phyloP scores from a whole-genome alignment of 2,329 filamentous ascomycete species.

The Aspergillus piperis region DNA sequence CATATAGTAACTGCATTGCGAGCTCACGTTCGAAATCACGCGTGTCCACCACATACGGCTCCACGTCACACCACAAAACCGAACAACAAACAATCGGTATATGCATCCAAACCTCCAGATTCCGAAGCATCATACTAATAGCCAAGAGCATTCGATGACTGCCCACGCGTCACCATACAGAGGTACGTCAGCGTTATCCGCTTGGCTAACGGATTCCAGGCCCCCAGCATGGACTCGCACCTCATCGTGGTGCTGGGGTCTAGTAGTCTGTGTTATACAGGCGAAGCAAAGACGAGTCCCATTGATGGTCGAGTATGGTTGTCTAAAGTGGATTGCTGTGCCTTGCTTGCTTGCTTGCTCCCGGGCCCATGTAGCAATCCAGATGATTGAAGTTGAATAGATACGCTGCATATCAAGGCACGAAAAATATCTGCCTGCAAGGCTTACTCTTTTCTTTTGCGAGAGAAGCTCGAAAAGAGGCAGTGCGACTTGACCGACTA shows the following conservation, averaged over 20 bases:
- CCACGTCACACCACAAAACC: not conserved
- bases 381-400: not conserved
- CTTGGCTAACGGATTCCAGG: not conserved
- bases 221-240: constrained; percentile 6
- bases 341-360: not conserved
- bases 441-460: not conserved
- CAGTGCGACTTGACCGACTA: not conserved
- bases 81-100: not conserved
- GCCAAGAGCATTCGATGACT: not conserved
- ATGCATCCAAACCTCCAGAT: not conserved
- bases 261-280: not conserved
- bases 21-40: no score
- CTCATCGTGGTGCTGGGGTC: constrained; percentile 9
- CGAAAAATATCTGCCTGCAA: not conserved
- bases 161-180: not conserved
- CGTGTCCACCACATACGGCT: no score
- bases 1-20: no score
- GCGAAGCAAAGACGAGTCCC: constrained; percentile 8
- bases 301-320: not conserved
- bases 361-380: no score
- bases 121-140: not conserved
- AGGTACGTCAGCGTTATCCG: not conserved
- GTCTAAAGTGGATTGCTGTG: not conserved
- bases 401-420: not conserved
- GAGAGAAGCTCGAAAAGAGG: not conserved